Percentiles rank a stretch among this genome's conserved stretches.
Conservation (phyloP, 2,329 filamentous ascomycete species). For the Colletotrichum tamarilloi region DNA sequence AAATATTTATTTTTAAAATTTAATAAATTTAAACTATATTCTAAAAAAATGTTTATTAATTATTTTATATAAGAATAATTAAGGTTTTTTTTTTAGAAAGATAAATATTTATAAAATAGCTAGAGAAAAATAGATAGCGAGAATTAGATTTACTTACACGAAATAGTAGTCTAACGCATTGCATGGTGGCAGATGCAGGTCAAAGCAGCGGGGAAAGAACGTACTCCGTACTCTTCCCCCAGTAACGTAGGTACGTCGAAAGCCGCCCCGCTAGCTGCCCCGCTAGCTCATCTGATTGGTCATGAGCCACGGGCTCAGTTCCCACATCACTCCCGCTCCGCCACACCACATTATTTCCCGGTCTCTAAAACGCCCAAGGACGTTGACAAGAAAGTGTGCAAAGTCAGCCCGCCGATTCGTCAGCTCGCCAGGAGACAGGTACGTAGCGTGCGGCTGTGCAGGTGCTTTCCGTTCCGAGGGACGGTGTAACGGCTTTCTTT, state of each 20-base stretch:
- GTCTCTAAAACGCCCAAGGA: too few species aligned
- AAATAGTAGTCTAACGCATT: too few species aligned
- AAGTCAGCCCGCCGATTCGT: conserved; percentile 8
- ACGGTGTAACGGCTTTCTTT: neutral
- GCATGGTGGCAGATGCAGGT: neutral
- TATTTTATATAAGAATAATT: too few species aligned
- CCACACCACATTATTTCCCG: conserved; percentile 5
- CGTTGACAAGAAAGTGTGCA: neutral
- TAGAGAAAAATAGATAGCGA: too few species aligned
- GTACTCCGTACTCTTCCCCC: neutral
- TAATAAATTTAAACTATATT: too few species aligned
- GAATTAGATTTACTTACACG: too few species aligned
- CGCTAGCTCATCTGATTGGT: neutral
- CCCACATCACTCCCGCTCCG: conserved; percentile 24
- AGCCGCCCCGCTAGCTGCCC: conserved; percentile 13
- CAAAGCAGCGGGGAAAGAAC: neutral
- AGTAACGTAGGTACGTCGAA: neutral
- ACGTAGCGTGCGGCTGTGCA: conserved; percentile 29
- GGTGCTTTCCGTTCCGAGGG: neutral
- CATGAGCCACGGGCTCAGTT: neutral
- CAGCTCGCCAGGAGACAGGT: conserved; percentile 1
- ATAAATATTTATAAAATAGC: too few species aligned
- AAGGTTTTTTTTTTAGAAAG: too few species aligned
- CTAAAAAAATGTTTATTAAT: too few species aligned
- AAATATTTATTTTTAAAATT: too few species aligned